These are phyloP conservation scores for Diaporthe caulivora DNA, from an alignment of 2,329 filamentous ascomycete genomes.

Conservation along the genomic window DNA sequence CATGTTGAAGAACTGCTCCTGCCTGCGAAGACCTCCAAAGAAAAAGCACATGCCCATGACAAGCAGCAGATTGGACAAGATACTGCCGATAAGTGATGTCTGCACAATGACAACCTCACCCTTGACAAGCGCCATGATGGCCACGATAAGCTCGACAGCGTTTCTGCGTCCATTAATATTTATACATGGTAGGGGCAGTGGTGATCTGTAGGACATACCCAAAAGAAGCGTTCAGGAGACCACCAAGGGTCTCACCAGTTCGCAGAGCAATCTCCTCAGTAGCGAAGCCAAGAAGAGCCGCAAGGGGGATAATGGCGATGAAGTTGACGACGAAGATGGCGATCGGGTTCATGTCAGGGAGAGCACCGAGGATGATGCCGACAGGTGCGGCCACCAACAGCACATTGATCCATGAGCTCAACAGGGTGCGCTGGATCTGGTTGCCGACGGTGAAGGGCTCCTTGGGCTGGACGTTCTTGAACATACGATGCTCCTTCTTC, in stretches of 20 bases:
- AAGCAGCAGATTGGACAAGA: conserved; percentile 89
- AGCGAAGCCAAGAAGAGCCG: conserved; percentile 86
- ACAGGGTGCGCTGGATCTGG: conserved; percentile 79
- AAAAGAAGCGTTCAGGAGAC: conserved; percentile 90
- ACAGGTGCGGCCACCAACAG: conserved; percentile 82
- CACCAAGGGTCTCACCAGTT: conserved; percentile 87
- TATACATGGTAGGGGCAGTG: neutral
- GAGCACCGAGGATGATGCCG: conserved; percentile 81
- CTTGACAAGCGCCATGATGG: conserved; percentile 83
- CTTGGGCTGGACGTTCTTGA: conserved; percentile 62
- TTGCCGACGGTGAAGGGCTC: conserved; percentile 70
- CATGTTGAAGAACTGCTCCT: conserved; percentile 91
- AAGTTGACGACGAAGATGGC: conserved; percentile 91
- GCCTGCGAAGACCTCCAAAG: conserved; percentile 81
- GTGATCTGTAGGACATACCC: conserved; percentile 65
- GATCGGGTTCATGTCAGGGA: conserved; percentile 65
- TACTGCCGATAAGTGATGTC: conserved; percentile 91
- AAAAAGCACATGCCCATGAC: conserved; percentile 96
- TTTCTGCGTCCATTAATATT: conserved; percentile 64
- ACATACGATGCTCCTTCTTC: conserved; percentile 54
- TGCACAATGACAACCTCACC: conserved; percentile 87
- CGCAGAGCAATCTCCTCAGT: conserved; percentile 90
- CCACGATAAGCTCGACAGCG: conserved; percentile 90
- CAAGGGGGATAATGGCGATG: conserved; percentile 89
- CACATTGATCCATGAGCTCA: conserved; percentile 90